Percentiles rank a stretch among this genome's conserved stretches.
phyloP scores from a whole-genome alignment of 202 grass and related monocot genomes.

The Schoenoplectus triqueter region DNA sequence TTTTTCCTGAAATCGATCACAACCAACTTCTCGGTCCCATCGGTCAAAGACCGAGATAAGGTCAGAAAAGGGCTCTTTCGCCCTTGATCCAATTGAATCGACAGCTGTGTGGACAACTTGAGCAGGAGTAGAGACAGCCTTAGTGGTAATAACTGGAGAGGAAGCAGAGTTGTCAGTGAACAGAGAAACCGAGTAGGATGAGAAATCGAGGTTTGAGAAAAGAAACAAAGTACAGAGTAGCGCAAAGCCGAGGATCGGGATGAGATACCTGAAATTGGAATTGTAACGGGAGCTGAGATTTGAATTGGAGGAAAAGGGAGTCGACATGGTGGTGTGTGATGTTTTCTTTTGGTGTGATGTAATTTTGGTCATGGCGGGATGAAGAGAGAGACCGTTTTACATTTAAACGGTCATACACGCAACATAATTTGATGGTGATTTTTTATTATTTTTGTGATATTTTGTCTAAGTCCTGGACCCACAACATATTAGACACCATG shows the following conservation, averaged over 20 bases:
- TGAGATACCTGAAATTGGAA: conserved; percentile 7
- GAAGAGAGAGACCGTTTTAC: conserved; percentile 23
- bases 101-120: conserved; percentile 23
- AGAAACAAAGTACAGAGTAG: conserved; percentile 27
- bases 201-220: conserved; percentile 24
- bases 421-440: neutral
- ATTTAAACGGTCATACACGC: conserved; percentile 15
- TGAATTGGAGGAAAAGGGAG: neutral
- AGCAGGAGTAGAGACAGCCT: neutral
- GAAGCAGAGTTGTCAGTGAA: conserved; percentile 1
- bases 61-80: conserved; percentile 15
- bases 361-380: conserved; percentile 12
- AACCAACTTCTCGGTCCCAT: conserved; percentile 41
- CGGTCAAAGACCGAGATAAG: conserved; percentile 31
- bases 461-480: too few relatives aligned
- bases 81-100: conserved; percentile 23
- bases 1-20: conserved; percentile 40
- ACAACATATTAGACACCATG: too few relatives aligned
- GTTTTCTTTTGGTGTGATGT: neutral
- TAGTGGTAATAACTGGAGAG: neutral
- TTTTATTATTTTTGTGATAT: too few relatives aligned
- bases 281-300: neutral
- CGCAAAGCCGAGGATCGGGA: conserved; percentile 6
- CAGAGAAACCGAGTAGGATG: neutral
- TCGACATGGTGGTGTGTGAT: conserved; percentile 7